phyloP scores from a whole-genome alignment of 2,329 filamentous ascomycete genomes.

The Xylariales sp. region DNA sequence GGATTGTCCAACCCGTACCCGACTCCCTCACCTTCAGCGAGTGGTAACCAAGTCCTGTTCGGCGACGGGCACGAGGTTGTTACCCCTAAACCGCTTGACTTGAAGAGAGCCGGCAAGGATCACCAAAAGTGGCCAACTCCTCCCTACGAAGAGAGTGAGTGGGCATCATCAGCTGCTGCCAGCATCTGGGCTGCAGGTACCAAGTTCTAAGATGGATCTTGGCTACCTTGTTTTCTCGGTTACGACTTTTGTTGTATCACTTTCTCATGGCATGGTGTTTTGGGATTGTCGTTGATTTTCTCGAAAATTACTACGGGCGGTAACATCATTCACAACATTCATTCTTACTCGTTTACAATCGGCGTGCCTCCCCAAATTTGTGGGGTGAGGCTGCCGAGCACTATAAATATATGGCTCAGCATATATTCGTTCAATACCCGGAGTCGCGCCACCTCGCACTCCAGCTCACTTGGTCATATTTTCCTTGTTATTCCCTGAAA shows the following conservation, averaged over 20 bases:
- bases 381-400: too few species aligned
- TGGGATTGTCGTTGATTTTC: slow-evolving; percentile 16
- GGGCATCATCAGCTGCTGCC: slow-evolving; percentile 77
- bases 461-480: slow-evolving; percentile 10
- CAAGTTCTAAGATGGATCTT: slow-evolving; percentile 44
- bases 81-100: slow-evolving; percentile 67
- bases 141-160: slow-evolving; percentile 90
- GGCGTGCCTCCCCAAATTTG: slow-evolving; percentile 15
- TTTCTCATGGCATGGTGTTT: slow-evolving; percentile 29
- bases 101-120: slow-evolving; percentile 46
- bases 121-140: slow-evolving; percentile 85
- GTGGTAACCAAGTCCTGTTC: slow-evolving; percentile 72
- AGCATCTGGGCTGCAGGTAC: slow-evolving; percentile 74
- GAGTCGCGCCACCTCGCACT: slow-evolving; percentile 12
- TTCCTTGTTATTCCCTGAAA: slow-evolving; percentile 21
- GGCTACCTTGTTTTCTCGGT: slow-evolving; percentile 7
- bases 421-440: too few species aligned
- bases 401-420: too few species aligned
- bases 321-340: slow-evolving; percentile 22
- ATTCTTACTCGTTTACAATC: slow-evolving; percentile 8
- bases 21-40: slow-evolving; percentile 73
- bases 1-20: slow-evolving; percentile 59
- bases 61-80: slow-evolving; percentile 58
- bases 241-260: slow-evolving; percentile 17
- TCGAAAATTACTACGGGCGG: slow-evolving; percentile 16